Base-by-base conservation (phyloP, 2,329 filamentous ascomycete species). In the Penicillium freii region DNA sequence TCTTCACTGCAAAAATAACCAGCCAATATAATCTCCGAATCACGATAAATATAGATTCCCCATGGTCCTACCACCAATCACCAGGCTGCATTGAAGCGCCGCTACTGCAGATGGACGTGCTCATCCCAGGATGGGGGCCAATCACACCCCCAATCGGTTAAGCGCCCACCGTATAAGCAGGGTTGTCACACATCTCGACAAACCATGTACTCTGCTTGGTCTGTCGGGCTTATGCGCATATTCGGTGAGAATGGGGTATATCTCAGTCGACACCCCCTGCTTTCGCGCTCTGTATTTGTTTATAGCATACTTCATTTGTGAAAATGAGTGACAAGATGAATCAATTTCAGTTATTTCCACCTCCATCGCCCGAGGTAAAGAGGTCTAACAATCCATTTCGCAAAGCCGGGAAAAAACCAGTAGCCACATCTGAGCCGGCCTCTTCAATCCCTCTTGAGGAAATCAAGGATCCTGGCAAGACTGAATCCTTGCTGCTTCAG, bases 301-400 rank as follows among this genome's bases (percentile, higher is more conserved):
- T 54, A 45, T 38, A 55, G 29, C 31, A 56, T 56, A 56, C 27
- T 44, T 8, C 25, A 36, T 42, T 38, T 23, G 6, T 43, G 23
- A 34, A 52, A 15, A 21, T 42, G n/a, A 39, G 25, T 34, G 33
- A 36, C 58, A 65, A 54, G 11, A 74, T 73, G 67, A 72, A 62
- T 54, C 72, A 75, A 55, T 77, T 77, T 48, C 75, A 76, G 54
- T 66, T 77, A 47, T 77, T 77, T 43, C 75, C 75, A 19, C 62
- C 72, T n/a, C 68, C 71, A 49, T 68, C 73, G 11, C 64, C 68
- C 11, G 68, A 69, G 60, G 57, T 60, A 45, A 66, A 68, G 55
- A 63, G 54, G 23, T 60, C 63, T 23, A 73, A 69, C 54, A 74
- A 76, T 49, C 70, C 73, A 1, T 74, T 75, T 58, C 69, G 69